phyloP scores from a whole-genome alignment of 164 flowering plant genomes.

The Annona squamosa region DNA sequence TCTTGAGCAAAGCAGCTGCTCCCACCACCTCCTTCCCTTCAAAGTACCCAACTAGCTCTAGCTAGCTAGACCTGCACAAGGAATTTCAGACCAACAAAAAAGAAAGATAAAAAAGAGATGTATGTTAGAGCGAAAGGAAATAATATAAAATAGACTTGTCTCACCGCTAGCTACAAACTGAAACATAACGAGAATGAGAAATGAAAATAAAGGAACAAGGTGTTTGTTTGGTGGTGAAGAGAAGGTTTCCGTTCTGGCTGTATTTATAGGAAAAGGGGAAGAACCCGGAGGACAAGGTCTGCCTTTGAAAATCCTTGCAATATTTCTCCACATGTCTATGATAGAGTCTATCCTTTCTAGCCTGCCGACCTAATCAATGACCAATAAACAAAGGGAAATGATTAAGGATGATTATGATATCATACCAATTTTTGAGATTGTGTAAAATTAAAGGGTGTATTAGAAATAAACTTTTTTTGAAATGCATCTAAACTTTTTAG shows the following conservation, averaged over 20 bases:
- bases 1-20: conserved; percentile 1
- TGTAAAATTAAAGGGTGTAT: no score
- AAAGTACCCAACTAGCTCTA: neutral
- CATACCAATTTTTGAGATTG: no score
- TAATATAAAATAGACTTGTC: neutral
- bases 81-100: neutral
- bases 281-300: neutral
- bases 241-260: neutral
- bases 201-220: neutral
- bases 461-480: no score
- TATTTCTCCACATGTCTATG: neutral
- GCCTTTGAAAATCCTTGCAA: neutral
- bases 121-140: neutral
- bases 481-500: no score
- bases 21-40: neutral
- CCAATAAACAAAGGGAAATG: no score
- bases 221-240: neutral
- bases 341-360: no score
- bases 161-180: neutral
- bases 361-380: no score
- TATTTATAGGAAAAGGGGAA: conserved; percentile 4
- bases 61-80: conserved; percentile 1
- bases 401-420: no score
- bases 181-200: neutral
- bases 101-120: neutral